Percentiles rank a stretch among this genome's conserved stretches.
Conservation (phyloP, 768 basidiomycete species). For the Cyclocybe cylindracea region DNA sequence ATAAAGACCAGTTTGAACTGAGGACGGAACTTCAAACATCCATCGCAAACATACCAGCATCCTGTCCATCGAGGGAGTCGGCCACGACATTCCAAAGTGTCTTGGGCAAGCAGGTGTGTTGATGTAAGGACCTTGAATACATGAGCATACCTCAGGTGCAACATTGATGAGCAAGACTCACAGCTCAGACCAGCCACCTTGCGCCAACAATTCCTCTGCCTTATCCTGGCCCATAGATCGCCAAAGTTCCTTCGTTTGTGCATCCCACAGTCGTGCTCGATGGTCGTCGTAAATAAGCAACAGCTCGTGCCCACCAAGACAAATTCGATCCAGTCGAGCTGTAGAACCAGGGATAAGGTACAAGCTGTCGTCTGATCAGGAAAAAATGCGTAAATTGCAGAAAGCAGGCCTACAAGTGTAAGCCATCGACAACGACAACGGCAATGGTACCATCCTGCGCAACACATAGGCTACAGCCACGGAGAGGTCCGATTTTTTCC, state of each 20-base stretch:
- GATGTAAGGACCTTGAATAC: constrained; percentile 19
- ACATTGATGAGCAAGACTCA: constrained; percentile 30
- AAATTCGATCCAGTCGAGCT: constrained; percentile 64
- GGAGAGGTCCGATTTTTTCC: constrained; percentile 54
- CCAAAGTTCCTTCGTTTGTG: constrained; percentile 80
- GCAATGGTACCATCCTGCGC: constrained; percentile 82
- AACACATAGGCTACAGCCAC: constrained; percentile 71
- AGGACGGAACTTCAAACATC: neutral
- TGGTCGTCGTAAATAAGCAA: constrained; percentile 76
- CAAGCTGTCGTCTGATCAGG: constrained; percentile 44
- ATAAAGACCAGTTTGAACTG: neutral
- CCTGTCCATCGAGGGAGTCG: constrained; percentile 12
- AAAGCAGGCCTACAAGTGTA: constrained; percentile 66
- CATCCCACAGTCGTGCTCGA: constrained; percentile 86
- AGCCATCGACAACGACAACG: constrained; percentile 70
- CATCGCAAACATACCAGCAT: constrained; percentile 21
- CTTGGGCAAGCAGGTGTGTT: constrained; percentile 18
- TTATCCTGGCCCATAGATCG: constrained; percentile 78
- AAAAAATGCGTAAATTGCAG: neutral
- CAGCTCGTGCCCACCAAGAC: constrained; percentile 67
- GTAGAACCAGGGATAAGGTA: constrained; percentile 82
- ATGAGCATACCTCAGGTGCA: neutral
- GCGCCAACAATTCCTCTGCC: constrained; percentile 69
- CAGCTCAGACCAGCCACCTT: constrained; percentile 79
- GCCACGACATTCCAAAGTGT: constrained; percentile 26